Base-by-base conservation (phyloP, 2,329 filamentous ascomycete species). In the Madurella fahalii region DNA sequence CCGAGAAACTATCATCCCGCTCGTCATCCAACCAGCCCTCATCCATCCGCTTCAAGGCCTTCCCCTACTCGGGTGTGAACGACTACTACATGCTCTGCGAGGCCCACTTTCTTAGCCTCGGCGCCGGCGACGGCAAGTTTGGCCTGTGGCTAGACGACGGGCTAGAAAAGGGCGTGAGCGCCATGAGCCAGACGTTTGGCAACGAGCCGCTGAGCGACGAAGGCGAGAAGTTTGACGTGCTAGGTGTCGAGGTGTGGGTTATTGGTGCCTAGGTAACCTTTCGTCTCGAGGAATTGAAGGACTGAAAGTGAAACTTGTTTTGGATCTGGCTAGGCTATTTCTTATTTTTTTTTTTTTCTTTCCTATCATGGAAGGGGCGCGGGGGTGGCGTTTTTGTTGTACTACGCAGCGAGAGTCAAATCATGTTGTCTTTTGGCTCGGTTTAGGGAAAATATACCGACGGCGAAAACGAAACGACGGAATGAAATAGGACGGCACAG, bases 41-140 rank as follows among this genome's bases (percentile, higher is more conserved):
- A 58, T 80, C 84, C 25, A 90, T 97, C 62, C 85, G 94, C 17
- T 99, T 99, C 80, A 96, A 96, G 72, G 93, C 93, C 0, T 99
- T 97, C 65, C 92, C 93, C 0, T 97, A 96, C 67, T 95, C 89
- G 53, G 94, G 94, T 5, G 82, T 95, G 40, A 97, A 99, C 69
- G 94, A 97, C 71, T 99, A 95, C 69, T 90, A 93, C 76, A 94
- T 97, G 62, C 88, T 95, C 65, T 97, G 93, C 72, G 91, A 97
- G 72, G 78, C 83, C 2, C 82, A 85, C 20, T 97, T 89, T 68
- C 72, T 99, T 13, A 94, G 89, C 65, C 80, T 97, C 17, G 94
- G 94, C 11, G 93, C 90, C 52, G 90, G 79, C 42, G 91, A 96
- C 63, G 93, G 94, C 0, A 88, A 89, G 64, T 97, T 94, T 69